Evolutionary conservation across 345 rosid species (phyloP).

Genomic region (Syzygium jambos): DNA sequence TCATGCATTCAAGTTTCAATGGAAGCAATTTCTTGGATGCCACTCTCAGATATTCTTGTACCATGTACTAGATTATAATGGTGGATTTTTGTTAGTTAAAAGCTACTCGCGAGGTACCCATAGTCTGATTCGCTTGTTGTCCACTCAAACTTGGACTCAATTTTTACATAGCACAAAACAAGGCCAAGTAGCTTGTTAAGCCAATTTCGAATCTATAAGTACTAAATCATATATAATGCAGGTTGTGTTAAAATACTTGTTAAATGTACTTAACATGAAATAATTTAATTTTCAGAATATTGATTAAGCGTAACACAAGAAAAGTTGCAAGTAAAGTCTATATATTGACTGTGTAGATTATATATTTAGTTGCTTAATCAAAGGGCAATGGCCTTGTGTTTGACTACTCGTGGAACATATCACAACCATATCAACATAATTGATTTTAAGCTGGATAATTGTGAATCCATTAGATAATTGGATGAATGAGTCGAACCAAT

Average conservation of each 20-base stretch:
- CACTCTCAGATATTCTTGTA: not conserved
- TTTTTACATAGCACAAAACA: not conserved
- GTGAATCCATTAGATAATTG: not conserved
- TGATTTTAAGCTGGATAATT: no score
- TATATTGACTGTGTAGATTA: no score
- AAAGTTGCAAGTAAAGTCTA: not conserved
- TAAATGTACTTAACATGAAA: no score
- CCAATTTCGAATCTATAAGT: not conserved
- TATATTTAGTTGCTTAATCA: not conserved
- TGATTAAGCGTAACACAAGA: not conserved
- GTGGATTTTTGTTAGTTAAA: not conserved
- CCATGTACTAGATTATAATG: not conserved
- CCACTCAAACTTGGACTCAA: not conserved
- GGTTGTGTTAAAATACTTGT: not conserved
- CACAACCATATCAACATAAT: not conserved
- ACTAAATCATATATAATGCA: no score
- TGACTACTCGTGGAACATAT: not conserved
- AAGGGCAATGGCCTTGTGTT: not conserved
- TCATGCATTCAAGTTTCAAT: not conserved
- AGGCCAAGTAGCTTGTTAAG: not conserved
- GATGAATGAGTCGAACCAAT: not conserved
- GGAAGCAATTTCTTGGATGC: not conserved
- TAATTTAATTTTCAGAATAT: not conserved
- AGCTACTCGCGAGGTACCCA: not conserved
- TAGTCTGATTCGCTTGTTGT: not conserved